Percentiles rank a stretch among this genome's conserved stretches.
These are phyloP conservation scores for Kalmusia sp. DNA, from an alignment of 2,329 filamentous ascomycete species.

Conservation along the genomic window DNA sequence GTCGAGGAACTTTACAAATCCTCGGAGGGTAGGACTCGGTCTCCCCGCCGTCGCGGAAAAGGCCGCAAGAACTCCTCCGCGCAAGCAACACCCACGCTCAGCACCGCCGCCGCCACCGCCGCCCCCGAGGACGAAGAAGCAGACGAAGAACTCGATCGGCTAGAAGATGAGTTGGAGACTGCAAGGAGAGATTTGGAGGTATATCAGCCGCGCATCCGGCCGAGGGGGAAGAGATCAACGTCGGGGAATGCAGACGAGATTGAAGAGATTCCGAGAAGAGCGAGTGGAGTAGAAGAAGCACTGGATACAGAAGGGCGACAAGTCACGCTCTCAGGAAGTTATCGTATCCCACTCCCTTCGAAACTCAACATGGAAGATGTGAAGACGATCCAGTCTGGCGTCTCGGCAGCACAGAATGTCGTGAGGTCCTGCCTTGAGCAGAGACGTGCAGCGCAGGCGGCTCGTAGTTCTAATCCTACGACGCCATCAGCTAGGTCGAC, in stretches of 20 bases:
- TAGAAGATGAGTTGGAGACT: slow-evolving; percentile 42
- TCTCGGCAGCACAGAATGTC: slow-evolving; percentile 42
- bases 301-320: slow-evolving; percentile 26
- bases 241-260: slow-evolving; percentile 24
- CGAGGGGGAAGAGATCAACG: slow-evolving; percentile 7
- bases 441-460: slow-evolving; percentile 21
- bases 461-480: not conserved
- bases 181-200: slow-evolving; percentile 39
- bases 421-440: slow-evolving; percentile 42
- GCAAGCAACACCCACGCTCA: slow-evolving; percentile 27
- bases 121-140: slow-evolving; percentile 33
- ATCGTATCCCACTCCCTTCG: slow-evolving; percentile 45
- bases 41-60: slow-evolving; percentile 41
- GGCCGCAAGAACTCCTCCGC: slow-evolving; percentile 34
- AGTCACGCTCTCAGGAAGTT: slow-evolving; percentile 43
- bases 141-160: slow-evolving; percentile 39
- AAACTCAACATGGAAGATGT: slow-evolving; percentile 42
- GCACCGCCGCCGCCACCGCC: not conserved
- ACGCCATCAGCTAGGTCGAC: slow-evolving; percentile 10
- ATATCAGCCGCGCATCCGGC: slow-evolving; percentile 23
- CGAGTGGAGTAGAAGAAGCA: slow-evolving; percentile 1
- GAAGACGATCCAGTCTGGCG: slow-evolving; percentile 41
- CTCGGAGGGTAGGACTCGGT: slow-evolving; percentile 26
- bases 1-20: slow-evolving; percentile 43
- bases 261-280: slow-evolving; percentile 40